Conservation (phyloP, 495 filamentous ascomycete species). For the Daldinia concentrica region DNA sequence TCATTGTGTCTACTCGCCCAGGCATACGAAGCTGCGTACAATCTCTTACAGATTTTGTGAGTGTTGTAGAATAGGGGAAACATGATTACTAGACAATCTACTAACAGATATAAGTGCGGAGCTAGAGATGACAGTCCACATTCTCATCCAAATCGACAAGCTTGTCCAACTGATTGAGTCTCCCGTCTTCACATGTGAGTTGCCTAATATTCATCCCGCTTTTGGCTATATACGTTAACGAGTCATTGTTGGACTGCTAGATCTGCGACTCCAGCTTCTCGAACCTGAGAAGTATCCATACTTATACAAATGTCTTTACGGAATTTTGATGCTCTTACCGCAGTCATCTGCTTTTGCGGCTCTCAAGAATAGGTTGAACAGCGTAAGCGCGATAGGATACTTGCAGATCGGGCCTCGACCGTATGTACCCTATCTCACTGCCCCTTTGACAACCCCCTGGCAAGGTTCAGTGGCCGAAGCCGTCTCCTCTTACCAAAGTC, state of each 20-base stretch:
- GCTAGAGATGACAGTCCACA: conserved; percentile 98
- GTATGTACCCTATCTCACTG: conserved; percentile 65
- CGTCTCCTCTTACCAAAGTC: conserved; percentile 48
- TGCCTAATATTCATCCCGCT: conserved; percentile 3
- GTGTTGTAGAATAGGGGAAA: conserved; percentile 36
- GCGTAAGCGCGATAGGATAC: conserved; percentile 95
- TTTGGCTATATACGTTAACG: conserved; percentile 24
- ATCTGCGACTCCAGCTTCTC: conserved; percentile 95
- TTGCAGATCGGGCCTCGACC: conserved; percentile 83
- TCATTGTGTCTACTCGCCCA: conserved; percentile 95
- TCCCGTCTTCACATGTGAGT: conserved; percentile 93
- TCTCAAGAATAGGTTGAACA: conserved; percentile 95
- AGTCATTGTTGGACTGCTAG: conserved; percentile 50
- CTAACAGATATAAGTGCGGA: conserved; percentile 74
- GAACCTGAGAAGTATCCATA: conserved; percentile 96
- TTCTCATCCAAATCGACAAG: conserved; percentile 99
- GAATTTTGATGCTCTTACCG: conserved; percentile 95
- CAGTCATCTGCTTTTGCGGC: conserved; percentile 97
- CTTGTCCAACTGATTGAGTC: conserved; percentile 97
- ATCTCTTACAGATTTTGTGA: conserved; percentile 95
- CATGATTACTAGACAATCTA: not conserved
- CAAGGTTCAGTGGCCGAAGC: conserved; percentile 54
- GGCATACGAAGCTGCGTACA: conserved; percentile 98
- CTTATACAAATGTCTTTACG: conserved; percentile 98
- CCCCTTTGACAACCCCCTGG: conserved; percentile 44